Percentiles rank a stretch among this genome's conserved stretches.
phyloP scores from a whole-genome alignment of 331 rosid genomes.

The Arachis monticola region DNA sequence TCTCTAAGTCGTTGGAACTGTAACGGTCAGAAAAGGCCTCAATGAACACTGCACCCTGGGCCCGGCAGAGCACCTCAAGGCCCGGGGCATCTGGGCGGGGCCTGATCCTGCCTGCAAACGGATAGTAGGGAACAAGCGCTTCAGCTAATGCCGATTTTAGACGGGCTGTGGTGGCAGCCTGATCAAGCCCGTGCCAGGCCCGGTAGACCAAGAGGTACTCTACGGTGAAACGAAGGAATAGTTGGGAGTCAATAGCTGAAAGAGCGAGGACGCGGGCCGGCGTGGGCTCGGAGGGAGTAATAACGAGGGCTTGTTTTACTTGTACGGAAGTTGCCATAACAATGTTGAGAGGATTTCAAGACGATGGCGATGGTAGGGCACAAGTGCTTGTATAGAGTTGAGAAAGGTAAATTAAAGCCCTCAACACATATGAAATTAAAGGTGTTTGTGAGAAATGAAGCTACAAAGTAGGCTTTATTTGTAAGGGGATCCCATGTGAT shows the following conservation, averaged over 20 bases:
- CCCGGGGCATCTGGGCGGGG: conserved; percentile 42
- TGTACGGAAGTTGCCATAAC: conserved; percentile 60
- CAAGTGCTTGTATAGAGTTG: not conserved
- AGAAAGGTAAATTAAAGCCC: too few relatives aligned
- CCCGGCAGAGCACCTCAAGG: conserved; percentile 70
- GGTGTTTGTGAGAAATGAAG: not conserved
- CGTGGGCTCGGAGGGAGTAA: conserved; percentile 71
- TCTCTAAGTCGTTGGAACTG: conserved; percentile 49
- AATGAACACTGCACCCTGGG: conserved; percentile 76
- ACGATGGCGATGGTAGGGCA: not conserved
- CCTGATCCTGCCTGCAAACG: conserved; percentile 72
- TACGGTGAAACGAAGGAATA: conserved; percentile 84
- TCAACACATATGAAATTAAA: not conserved
- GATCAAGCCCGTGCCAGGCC: conserved; percentile 47
- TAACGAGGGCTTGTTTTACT: conserved; percentile 57
- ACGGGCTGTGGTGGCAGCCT: conserved; percentile 35
- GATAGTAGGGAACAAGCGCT: conserved; percentile 70
- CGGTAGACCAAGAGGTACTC: conserved; percentile 74
- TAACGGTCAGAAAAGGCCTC: conserved; percentile 66
- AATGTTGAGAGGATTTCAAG: not conserved
- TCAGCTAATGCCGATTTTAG: conserved; percentile 66
- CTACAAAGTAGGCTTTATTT: conserved; percentile 33
- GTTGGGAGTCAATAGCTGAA: conserved; percentile 85
- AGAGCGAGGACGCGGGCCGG: conserved; percentile 62
- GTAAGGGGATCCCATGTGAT: conserved; percentile 33